phyloP scores from a whole-genome alignment of 116 monocot species.

The Papilionanthe hybrid region DNA sequence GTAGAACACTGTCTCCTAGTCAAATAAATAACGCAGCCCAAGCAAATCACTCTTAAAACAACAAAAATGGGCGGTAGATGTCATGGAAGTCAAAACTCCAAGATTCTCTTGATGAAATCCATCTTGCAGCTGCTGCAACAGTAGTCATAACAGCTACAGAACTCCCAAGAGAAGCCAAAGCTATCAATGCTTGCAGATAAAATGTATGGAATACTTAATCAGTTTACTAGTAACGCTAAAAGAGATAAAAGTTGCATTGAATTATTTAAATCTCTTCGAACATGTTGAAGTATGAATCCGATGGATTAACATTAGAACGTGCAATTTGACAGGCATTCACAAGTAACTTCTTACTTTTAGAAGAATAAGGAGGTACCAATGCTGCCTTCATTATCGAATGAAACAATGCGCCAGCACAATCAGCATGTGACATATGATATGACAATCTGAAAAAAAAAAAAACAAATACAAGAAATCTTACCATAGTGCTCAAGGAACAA shows the following conservation, averaged over 20 bases:
- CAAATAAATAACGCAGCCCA: background rate
- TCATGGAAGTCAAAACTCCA: background rate
- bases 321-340: background rate
- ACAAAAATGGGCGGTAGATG: background rate
- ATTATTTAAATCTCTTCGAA: background rate
- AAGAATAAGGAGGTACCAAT: conserved; percentile 41
- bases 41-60: background rate
- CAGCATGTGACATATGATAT: conserved; percentile 67
- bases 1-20: background rate
- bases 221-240: background rate
- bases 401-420: conserved; percentile 89
- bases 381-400: conserved; percentile 64
- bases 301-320: background rate
- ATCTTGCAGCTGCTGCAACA: background rate
- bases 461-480: background rate
- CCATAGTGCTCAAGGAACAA: background rate
- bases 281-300: background rate
- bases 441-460: conserved; percentile 51
- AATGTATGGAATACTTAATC: background rate
- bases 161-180: background rate
- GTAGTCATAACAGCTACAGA: background rate
- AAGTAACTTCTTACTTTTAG: conserved; percentile 41
- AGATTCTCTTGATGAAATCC: background rate
- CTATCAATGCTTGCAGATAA: background rate
- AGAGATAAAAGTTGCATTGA: background rate